Evolutionary conservation across 2,329 filamentous ascomycete genomes (phyloP).

Genomic region (Aspergillus pseudoterreus): DNA sequence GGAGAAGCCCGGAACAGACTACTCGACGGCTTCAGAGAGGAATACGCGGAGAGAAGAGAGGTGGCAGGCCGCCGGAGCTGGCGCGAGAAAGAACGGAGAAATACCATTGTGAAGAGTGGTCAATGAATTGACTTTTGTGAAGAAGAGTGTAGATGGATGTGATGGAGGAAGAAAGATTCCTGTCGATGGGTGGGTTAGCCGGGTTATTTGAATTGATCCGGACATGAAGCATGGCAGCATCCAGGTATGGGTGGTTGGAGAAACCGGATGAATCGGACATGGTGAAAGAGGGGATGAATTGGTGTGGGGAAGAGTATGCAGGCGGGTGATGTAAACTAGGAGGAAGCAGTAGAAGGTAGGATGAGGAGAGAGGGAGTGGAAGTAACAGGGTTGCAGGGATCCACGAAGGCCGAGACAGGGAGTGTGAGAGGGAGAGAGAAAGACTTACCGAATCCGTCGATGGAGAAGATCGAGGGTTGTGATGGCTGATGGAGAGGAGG

Average conservation of each 20-base stretch:
- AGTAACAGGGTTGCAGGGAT: background rate
- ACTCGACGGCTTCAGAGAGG: constrained; percentile 32
- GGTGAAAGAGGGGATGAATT: background rate
- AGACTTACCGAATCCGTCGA: constrained; percentile 3
- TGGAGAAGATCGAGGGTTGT: constrained; percentile 6
- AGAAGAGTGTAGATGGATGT: background rate
- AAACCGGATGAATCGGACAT: background rate
- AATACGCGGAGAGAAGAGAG: constrained; percentile 45
- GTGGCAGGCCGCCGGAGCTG: constrained; percentile 53
- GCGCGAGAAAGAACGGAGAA: constrained; percentile 59
- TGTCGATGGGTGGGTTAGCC: background rate
- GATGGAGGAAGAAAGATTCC: background rate
- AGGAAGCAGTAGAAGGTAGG: background rate
- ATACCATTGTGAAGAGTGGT: constrained; percentile 53
- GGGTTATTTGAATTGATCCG: background rate
- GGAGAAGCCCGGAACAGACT: constrained; percentile 33
- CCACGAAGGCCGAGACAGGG: too few relatives aligned
- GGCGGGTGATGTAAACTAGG: background rate
- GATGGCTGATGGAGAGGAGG: constrained; percentile 4
- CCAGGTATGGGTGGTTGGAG: background rate
- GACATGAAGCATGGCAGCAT: background rate
- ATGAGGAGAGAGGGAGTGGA: background rate
- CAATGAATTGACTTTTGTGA: constrained; percentile 3
- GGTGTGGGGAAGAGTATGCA: background rate
- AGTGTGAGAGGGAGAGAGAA: background rate